Base-by-base conservation (phyloP, 352 stramenopile species). In the Thraustotheca clavata region DNA sequence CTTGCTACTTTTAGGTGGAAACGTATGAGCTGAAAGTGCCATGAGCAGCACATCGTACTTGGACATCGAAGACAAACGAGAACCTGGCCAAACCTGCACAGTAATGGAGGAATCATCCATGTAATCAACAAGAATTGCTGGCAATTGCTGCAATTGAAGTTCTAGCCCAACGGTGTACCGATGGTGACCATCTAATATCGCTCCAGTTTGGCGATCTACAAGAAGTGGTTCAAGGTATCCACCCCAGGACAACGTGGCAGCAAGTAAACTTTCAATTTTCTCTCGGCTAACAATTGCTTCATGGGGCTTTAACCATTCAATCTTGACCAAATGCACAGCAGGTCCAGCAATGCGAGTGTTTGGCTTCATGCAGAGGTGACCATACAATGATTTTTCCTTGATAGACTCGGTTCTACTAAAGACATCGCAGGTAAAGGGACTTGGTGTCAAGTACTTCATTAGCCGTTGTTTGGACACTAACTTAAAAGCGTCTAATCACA, bases 281-380 rank as follows among this genome's bases (percentile, higher is more conserved):
- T 62, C 60, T 29, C 52, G 40, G 38, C 60, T 68, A 8, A 68
- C 60, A 31, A 68, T 68, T 20, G 48, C 48, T 50, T 68, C 60
- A 43, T 68, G 60, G 12, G 60, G 60, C 34, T 68, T 68, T 8
- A 68, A 43, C 60, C 60, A 68, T 18, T 78, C 41, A 20, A 94
- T 74, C 46, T 91, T 79, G 7, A 94, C 85, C 27, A 94, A 81
- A 61, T 91, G 79, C 50, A 94, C 34, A 2, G 9, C 43, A 9
- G 43, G 43, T 14, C 43, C 43, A 9, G 43, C n/a, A 31, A 24
- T 24, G 43, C 34, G 43, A 14, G 31, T 24, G 9, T n/a, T n/a
- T 11, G 43, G 43, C 43, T 52, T 52, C 43, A 52, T 52, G 9
- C 9, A 14, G 24, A 52, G n/a, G 11, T 18, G 11, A 2, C 43